Conservation (phyloP, 2,329 filamentous ascomycete species). For the Aspergillus novoparasiticus region DNA sequence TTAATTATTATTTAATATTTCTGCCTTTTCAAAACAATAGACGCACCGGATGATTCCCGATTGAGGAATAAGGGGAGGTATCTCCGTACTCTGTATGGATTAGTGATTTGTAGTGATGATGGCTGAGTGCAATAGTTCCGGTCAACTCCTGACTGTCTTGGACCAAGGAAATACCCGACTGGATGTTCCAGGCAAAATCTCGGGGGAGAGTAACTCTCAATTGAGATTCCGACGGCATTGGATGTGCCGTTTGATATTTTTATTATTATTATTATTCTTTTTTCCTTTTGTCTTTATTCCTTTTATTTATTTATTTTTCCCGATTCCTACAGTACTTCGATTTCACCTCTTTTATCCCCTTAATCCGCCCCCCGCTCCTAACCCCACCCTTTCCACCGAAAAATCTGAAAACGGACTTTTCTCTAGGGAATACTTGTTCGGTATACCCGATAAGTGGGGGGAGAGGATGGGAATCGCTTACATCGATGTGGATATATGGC, state of each 20-base stretch:
- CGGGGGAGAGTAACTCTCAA: not conserved
- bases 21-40: not conserved
- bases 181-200: not conserved
- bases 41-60: not conserved
- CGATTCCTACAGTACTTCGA: not conserved
- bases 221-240: not conserved
- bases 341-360: no score
- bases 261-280: not conserved
- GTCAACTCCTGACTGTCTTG: not conserved
- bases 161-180: not conserved
- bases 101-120: not conserved
- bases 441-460: slow-evolving; percentile 1
- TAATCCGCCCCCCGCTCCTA: not conserved
- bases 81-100: not conserved
- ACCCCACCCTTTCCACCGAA: not conserved
- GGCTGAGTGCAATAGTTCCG: not conserved
- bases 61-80: not conserved
- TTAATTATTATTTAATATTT: not conserved
- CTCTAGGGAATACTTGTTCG: not conserved
- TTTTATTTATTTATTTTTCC: not conserved
- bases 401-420: not conserved
- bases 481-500: slow-evolving; percentile 5
- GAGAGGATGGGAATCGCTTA: not conserved
- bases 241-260: not conserved
- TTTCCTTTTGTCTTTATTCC: not conserved